Percentiles rank a stretch among this genome's conserved stretches.
These are phyloP conservation scores for Glomus cerebriforme DNA, from an alignment of 192 early-diverging fungal genomes.

Conservation along the genomic window DNA sequence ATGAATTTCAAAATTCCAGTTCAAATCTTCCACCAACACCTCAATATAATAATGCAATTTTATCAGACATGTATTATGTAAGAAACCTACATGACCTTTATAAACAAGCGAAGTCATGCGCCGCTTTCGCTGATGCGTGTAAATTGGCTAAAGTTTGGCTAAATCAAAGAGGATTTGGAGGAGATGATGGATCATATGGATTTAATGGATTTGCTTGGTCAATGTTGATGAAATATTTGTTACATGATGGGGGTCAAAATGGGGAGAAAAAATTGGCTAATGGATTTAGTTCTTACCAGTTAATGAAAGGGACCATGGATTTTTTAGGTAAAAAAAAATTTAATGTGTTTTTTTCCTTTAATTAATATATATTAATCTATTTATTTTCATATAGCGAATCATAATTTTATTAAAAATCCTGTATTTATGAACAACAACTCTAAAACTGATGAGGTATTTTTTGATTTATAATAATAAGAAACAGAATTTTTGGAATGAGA, in stretches of 20 bases:
- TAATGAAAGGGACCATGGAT: constrained; percentile 84
- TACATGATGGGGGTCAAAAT: constrained; percentile 60
- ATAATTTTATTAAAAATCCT: constrained; percentile 65
- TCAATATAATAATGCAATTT: constrained; percentile 84
- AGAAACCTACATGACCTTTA: constrained; percentile 79
- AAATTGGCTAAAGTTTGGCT: constrained; percentile 86
- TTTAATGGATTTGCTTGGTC: constrained; percentile 81
- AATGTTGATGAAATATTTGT: constrained; percentile 87
- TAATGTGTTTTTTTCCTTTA: background rate
- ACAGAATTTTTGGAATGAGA: too few relatives aligned
- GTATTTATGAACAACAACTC: constrained; percentile 72
- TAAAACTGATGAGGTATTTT: constrained; percentile 48
- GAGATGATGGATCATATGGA: constrained; percentile 41
- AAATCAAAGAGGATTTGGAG: constrained; percentile 68
- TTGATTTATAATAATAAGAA: constrained; percentile 10
- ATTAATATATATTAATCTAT: background rate
- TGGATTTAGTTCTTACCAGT: constrained; percentile 81
- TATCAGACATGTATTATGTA: constrained; percentile 74
- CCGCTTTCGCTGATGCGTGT: constrained; percentile 80
- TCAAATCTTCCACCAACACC: constrained; percentile 68
- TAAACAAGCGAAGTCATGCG: constrained; percentile 67
- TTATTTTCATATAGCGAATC: constrained; percentile 44
- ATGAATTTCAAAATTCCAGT: constrained; percentile 20
- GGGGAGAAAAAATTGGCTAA: constrained; percentile 65
- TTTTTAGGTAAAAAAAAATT: constrained; percentile 57